A percentile compares a stretch with the other conserved stretches of the same genome.
Conservation (phyloP, 768 basidiomycete species). For the Agaricus blazei region DNA sequence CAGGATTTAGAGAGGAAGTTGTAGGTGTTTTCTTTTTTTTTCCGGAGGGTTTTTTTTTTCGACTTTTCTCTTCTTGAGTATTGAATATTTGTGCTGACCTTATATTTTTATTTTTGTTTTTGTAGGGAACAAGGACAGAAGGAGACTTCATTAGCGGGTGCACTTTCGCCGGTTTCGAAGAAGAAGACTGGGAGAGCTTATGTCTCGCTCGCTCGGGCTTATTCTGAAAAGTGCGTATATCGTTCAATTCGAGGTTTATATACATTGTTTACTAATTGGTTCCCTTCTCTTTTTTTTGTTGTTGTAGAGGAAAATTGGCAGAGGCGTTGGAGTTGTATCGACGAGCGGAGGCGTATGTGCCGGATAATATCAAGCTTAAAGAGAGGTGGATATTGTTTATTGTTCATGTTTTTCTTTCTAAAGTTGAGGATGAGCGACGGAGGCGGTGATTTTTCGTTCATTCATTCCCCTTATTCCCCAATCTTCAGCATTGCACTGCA, state of each 20-base stretch:
- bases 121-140: slow-evolving; percentile 55
- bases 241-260: not conserved
- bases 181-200: slow-evolving; percentile 83
- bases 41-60: not conserved
- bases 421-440: slow-evolving; percentile 16
- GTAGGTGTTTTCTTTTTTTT: slow-evolving; percentile 36
- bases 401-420: slow-evolving; percentile 58
- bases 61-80: not conserved
- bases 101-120: slow-evolving; percentile 8
- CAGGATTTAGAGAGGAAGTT: slow-evolving; percentile 69
- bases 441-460: not conserved
- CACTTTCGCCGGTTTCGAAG: slow-evolving; percentile 65
- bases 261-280: too few species aligned
- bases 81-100: slow-evolving; percentile 1
- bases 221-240: slow-evolving; percentile 67
- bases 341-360: slow-evolving; percentile 77
- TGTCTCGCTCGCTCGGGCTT: slow-evolving; percentile 75
- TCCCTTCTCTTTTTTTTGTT: not conserved
- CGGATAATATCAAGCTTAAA: slow-evolving; percentile 81
- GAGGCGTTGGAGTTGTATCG: slow-evolving; percentile 78
- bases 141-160: slow-evolving; percentile 56
- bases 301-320: slow-evolving; percentile 67
- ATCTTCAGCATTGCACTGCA: too few species aligned
- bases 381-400: slow-evolving; percentile 83
- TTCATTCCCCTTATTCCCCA: too few species aligned